Conservation (phyloP, 805 yeast genomes). For the Brettanomyces sp. region DNA sequence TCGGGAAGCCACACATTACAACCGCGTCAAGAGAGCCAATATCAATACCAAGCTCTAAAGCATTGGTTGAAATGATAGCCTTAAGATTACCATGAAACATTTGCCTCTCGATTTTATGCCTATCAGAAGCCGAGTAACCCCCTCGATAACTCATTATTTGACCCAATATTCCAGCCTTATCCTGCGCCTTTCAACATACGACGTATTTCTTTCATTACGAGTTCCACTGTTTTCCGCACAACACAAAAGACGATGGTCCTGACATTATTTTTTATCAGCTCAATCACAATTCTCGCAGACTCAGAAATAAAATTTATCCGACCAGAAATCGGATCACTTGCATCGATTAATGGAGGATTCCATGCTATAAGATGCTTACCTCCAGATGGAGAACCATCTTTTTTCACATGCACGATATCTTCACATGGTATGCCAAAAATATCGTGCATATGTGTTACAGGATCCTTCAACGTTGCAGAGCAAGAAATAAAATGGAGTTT, state of each 20-base stretch:
- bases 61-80: constrained; percentile 91
- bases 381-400: constrained; percentile 89
- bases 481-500: constrained; percentile 69
- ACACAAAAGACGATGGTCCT: constrained; percentile 88
- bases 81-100: constrained; percentile 82
- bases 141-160: constrained; percentile 91
- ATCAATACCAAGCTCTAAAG: constrained; percentile 92
- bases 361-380: constrained; percentile 67
- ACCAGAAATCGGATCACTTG: constrained; percentile 46
- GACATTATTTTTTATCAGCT: constrained; percentile 52
- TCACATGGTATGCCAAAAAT: constrained; percentile 58
- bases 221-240: constrained; percentile 77
- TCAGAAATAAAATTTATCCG: constrained; percentile 66
- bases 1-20: constrained; percentile 86
- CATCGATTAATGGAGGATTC: constrained; percentile 70
- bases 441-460: constrained; percentile 59
- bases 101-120: constrained; percentile 78
- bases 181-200: constrained; percentile 36
- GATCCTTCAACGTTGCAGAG: constrained; percentile 84
- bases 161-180: constrained; percentile 36
- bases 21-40: constrained; percentile 90
- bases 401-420: constrained; percentile 43
- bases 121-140: constrained; percentile 80
- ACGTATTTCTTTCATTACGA: constrained; percentile 76
- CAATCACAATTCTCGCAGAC: constrained; percentile 65